A percentile compares a stretch with the other conserved stretches of the same genome.
Evolutionary conservation across 2,329 filamentous ascomycete genomes (phyloP).

Genomic region (Tolypocladium capitatum): DNA sequence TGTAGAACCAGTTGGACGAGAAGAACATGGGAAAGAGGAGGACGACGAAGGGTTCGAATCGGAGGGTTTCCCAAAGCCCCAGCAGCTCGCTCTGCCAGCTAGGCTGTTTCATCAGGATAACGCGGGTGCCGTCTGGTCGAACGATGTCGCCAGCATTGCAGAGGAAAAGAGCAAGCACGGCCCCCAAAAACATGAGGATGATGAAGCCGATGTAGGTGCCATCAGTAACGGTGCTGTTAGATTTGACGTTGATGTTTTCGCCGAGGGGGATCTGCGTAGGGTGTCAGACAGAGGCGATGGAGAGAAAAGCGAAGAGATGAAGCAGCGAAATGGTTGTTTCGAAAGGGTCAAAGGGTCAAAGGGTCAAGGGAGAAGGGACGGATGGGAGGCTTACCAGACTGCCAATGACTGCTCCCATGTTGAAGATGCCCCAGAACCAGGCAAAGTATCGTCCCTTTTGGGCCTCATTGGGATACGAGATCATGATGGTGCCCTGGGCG

Average conservation of each 20-base stretch:
- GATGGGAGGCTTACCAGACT: constrained; percentile 31
- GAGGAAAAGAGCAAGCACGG: constrained; percentile 54
- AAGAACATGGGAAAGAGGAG: constrained; percentile 44
- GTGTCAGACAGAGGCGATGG: neutral
- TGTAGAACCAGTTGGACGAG: constrained; percentile 41
- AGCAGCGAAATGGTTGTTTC: no score
- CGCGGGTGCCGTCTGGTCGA: constrained; percentile 62
- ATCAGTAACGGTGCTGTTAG: constrained; percentile 43
- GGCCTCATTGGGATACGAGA: constrained; percentile 71
- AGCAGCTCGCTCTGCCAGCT: constrained; percentile 68
- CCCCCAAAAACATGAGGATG: constrained; percentile 65
- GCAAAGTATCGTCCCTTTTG: constrained; percentile 82
- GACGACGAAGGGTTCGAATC: constrained; percentile 56
- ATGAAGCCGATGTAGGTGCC: constrained; percentile 85
- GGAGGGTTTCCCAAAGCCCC: constrained; percentile 63
- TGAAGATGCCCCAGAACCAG: constrained; percentile 93
- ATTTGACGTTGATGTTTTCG: constrained; percentile 48
- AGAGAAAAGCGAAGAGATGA: no score
- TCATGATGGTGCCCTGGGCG: constrained; percentile 76
- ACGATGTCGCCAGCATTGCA: constrained; percentile 60
- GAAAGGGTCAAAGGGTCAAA: no score
- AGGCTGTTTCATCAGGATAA: constrained; percentile 84
- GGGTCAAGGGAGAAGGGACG: constrained; percentile 7
- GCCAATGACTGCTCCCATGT: constrained; percentile 79
- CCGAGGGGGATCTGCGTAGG: constrained; percentile 45